A percentile compares a stretch with the other conserved stretches of the same genome.
Conservation (phyloP, 2,329 filamentous ascomycete genomes). For the Fusarium sp. region DNA sequence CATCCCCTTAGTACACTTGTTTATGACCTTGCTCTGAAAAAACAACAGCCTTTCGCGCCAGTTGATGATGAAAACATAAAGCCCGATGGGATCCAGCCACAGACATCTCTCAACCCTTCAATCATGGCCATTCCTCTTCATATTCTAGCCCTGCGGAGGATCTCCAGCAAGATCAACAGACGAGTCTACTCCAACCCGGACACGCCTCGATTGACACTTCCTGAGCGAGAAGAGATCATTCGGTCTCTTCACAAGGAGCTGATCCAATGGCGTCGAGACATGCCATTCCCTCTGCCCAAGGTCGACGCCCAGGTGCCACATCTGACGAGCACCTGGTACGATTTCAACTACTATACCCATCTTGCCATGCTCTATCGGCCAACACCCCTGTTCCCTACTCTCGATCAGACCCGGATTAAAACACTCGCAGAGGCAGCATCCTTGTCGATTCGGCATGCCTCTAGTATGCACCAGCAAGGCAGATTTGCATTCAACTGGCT, state of each 20-base stretch:
- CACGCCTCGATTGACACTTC: slow-evolving; percentile 21
- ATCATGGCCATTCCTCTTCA: slow-evolving; percentile 56
- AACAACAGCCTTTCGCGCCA: slow-evolving; percentile 50
- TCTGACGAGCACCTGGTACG: slow-evolving; percentile 58
- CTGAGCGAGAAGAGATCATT: slow-evolving; percentile 50
- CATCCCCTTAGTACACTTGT: background rate
- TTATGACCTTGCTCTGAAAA: background rate
- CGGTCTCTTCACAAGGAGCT: slow-evolving; percentile 54
- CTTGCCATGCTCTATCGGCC: slow-evolving; percentile 59
- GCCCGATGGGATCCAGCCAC: slow-evolving; percentile 32
- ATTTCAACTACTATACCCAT: slow-evolving; percentile 62
- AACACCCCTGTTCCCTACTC: slow-evolving; percentile 54
- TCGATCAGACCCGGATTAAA: slow-evolving; percentile 51
- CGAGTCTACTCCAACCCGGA: slow-evolving; percentile 51
- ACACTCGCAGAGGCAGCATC: slow-evolving; percentile 54
- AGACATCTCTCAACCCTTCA: slow-evolving; percentile 47
- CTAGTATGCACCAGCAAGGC: slow-evolving; percentile 52
- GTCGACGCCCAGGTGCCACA: slow-evolving; percentile 55
- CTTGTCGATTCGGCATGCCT: slow-evolving; percentile 58
- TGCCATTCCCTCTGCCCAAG: slow-evolving; percentile 58
- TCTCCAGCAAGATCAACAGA: slow-evolving; percentile 55
- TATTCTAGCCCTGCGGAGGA: slow-evolving; percentile 54
- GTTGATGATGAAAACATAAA: slow-evolving; percentile 52
- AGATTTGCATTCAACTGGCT: slow-evolving; percentile 58
- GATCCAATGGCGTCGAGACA: slow-evolving; percentile 57